These are phyloP conservation scores for Phialophora chinensis DNA, from an alignment of 2,329 filamentous ascomycete species.

Conservation along the genomic window DNA sequence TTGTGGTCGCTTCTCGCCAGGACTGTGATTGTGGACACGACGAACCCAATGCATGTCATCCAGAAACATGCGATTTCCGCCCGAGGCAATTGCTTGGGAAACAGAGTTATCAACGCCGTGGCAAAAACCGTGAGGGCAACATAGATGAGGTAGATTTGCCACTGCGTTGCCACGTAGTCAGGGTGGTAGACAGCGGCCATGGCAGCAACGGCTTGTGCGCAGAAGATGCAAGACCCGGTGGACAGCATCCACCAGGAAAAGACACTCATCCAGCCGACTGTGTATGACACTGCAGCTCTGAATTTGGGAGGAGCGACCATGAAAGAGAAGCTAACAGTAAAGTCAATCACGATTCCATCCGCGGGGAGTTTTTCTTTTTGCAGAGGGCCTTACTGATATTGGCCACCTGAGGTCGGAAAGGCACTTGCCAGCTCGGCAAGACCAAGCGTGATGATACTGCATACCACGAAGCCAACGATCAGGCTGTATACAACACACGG, in stretches of 20 bases:
- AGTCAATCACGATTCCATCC: no score
- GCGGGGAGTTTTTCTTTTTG: background rate
- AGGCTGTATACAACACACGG: conserved; percentile 39
- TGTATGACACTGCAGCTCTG: conserved; percentile 34
- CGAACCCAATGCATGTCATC: conserved; percentile 33
- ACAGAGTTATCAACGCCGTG: conserved; percentile 25
- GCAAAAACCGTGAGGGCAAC: conserved; percentile 24
- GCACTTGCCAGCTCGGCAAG: conserved; percentile 42
- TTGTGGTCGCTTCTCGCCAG: conserved; percentile 37
- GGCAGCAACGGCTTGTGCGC: conserved; percentile 29
- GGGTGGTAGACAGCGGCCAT: conserved; percentile 32
- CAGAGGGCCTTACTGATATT: conserved; percentile 40
- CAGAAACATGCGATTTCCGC: conserved; percentile 35
- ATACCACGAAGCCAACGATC: conserved; percentile 38
- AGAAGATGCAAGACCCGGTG: conserved; percentile 31
- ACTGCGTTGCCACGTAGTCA: conserved; percentile 33
- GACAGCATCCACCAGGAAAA: conserved; percentile 40
- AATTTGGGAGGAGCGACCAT: conserved; percentile 35
- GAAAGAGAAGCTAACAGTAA: conserved; percentile 36
- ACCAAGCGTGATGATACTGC: conserved; percentile 39
- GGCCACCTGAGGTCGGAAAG: conserved; percentile 40
- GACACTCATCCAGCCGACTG: conserved; percentile 41
- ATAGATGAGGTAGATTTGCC: conserved; percentile 41
- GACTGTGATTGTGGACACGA: conserved; percentile 42
- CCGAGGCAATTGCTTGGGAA: conserved; percentile 28